Evolutionary conservation across 2,329 filamentous ascomycete genomes (phyloP), one percentile per base, ranked within the genome.

Genomic region (Sporothrix sp.): DNA sequence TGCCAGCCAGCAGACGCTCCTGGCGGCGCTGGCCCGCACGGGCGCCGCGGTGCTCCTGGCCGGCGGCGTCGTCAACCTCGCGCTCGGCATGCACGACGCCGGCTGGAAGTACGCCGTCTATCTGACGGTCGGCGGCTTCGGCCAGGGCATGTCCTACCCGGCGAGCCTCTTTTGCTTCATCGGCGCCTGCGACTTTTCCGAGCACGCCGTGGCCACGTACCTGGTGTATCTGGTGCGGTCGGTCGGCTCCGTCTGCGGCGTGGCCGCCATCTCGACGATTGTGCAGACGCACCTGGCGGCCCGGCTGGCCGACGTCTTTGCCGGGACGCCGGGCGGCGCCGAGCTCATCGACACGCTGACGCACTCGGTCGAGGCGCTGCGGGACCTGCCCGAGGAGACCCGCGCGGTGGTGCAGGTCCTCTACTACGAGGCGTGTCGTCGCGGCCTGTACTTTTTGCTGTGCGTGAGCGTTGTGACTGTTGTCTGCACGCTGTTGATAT

Each of bases 1-100:
- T n/a, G n/a, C n/a, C 9, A 43, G 27, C 14, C 28, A 44, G 54
- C 75, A 71, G 58, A 74, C 73, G 2, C 71, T 68, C 27, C 62
- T 82, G 2, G 70, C 74, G 44, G 65, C 69, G 1, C 69, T 79
- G 3, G 69, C 81, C 9, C 68, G 78, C 2, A 52, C 68, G 0
- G 79, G 78, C 1, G 70, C 71, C 2, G 56, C 71, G 7, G 63
- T 75, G 3, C 74, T 82, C 66, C 60, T 76, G 1, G 42, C 77
- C 1, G 79, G 79, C 2, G 48, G 39, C 13, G 7, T 48, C 20
- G 14, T 49, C 45, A 78, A 79, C 32, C 1, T 71, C 69, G 1
- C 66, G 81, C 48, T 39, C 20, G 63, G 64, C 1, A 72, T 74
- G 18, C 61, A 70, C 37, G 76, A 79, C 49, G 66, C 74, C 0